These are phyloP conservation scores for Spizellomyces punctatus DNA, from an alignment of 192 early-diverging fungal genomes.

Conservation along the genomic window DNA sequence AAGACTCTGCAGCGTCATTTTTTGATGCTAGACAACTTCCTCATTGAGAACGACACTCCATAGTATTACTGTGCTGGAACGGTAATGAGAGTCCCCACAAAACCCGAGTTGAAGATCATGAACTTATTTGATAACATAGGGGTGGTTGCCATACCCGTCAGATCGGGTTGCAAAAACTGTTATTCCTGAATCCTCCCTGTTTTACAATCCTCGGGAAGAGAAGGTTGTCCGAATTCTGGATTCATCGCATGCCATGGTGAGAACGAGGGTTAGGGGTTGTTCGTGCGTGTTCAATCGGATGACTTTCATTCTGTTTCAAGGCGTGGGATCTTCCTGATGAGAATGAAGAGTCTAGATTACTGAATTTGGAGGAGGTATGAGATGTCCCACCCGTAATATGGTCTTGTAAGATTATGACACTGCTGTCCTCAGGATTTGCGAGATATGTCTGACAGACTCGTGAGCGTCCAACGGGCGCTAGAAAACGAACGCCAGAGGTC, in stretches of 20 bases:
- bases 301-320: neutral
- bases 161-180: conserved; percentile 14
- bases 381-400: neutral
- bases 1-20: neutral
- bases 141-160: conserved; percentile 15
- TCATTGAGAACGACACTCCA: neutral
- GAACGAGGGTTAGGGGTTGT: too few relatives aligned
- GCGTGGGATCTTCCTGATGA: neutral
- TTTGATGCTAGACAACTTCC: neutral
- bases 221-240: conserved; percentile 6
- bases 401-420: too few relatives aligned
- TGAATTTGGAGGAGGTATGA: neutral
- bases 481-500: conserved; percentile 9
- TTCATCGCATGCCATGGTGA: too few relatives aligned
- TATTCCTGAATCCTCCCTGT: conserved; percentile 9
- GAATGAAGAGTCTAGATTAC: neutral
- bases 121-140: neutral
- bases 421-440: conserved; percentile 4
- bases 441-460: conserved; percentile 20
- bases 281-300: too few relatives aligned
- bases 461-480: conserved; percentile 20
- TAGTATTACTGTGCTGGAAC: conserved; percentile 18
- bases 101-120: neutral
- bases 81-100: neutral
- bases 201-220: conserved; percentile 19